A percentile compares a stretch with the other conserved stretches of the same genome.
Evolutionary conservation across 441 rosid genomes (phyloP).

Genomic region (Euphorbia schlechtendalii): DNA sequence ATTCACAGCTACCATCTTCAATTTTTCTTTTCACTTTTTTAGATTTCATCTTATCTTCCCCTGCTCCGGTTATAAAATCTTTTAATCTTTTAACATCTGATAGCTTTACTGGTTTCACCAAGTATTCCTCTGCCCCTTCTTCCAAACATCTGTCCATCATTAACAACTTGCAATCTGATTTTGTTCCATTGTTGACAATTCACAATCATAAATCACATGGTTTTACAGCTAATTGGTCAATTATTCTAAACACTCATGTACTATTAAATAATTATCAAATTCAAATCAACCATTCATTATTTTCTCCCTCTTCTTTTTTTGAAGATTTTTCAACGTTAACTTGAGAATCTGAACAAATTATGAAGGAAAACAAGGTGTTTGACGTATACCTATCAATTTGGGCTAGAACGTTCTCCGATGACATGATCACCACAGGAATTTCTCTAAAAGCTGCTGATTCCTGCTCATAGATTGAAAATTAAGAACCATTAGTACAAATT

Average conservation of each 20-base stretch:
- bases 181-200: neutral
- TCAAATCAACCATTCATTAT: neutral
- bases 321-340: neutral
- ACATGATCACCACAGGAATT: conserved; percentile 91
- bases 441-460: conserved; percentile 71
- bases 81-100: conserved; percentile 64
- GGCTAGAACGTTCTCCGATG: conserved; percentile 74
- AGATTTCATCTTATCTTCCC: conserved; percentile 21
- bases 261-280: neutral
- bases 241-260: neutral
- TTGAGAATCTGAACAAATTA: neutral
- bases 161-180: neutral
- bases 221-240: too few species aligned
- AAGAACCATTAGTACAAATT: neutral
- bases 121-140: conserved; percentile 80
- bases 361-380: too few species aligned
- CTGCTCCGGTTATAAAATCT: conserved; percentile 39
- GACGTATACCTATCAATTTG: conserved; percentile 54
- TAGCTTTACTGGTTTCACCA: conserved; percentile 71
- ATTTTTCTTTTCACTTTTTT: conserved; percentile 39
- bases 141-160: conserved; percentile 58
- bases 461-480: conserved; percentile 28
- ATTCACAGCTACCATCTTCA: conserved; percentile 20
- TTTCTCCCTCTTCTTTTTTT: too few species aligned
- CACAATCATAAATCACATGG: neutral